Evolutionary conservation across 345 rosid species (phyloP), one percentile per base, ranked within the genome.

Genomic region (Hibiscus mutabilis): DNA sequence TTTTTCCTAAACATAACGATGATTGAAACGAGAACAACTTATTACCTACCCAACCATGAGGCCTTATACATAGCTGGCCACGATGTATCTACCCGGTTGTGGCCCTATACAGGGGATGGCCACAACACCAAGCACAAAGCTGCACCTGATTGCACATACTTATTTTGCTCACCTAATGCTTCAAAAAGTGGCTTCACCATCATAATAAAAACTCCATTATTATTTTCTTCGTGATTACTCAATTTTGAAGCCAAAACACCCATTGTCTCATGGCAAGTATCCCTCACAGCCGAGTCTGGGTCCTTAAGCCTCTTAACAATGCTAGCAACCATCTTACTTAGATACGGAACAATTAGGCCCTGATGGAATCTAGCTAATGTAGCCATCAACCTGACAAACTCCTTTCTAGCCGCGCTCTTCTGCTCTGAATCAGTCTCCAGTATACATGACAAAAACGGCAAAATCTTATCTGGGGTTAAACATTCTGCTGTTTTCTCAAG

Each of bases 121-220:
- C n/a, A n/a, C n/a, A n/a, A n/a, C n/a, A n/a, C n/a, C n/a, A 94
- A 84, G 75, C 98, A 94, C 77, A 87, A 81, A 3, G 97, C 97
- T 8, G 96, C 85, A 70, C 97, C 97, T 1, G 85, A 81, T 84
- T 91, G 97, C 76, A 86, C 85, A 42, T 83, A 88, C 89, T 89
- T 94, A 80, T 86, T 87, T 81, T 94, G 98, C 68, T 94, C 98
- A 53, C 93, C 97, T 75, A 94, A 62, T 27, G 98, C 94, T 87
- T 94, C 98, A 55, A 91, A 91, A 68, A 84, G 84, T 9, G 98
- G 98, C 76, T 82, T 89, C 67, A 89, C 96, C 71, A 91, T 70
- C 9, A 75, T 73, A 71, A 88, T 83, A 70, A 93, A 93, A n/a
- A 76, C 79, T 37, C 85, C 86, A 72, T 70, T 82, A 55, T 71